Evolutionary conservation across 768 basidiomycete species (phyloP), one percentile per base, ranked within the genome.

Genomic region (Pholiota molesta): DNA sequence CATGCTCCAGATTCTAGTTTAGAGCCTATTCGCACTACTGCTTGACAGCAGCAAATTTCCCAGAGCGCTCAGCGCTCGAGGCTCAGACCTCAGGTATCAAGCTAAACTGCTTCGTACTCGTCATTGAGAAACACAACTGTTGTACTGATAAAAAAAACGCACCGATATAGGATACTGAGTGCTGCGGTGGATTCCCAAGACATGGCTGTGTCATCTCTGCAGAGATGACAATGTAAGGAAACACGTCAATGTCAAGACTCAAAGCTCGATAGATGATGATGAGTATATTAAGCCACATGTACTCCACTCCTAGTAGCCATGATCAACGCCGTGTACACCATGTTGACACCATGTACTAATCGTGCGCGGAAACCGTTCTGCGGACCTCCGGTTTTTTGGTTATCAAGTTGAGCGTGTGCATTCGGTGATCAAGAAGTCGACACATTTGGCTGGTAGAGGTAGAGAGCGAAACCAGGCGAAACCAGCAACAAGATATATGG

Each of bases 251-350:
- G 47, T 49, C 47, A 49, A 49, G 2, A n/a, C 7, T 5, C n/a
- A n/a, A n/a, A n/a, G n/a, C n/a, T 49, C 21, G 47, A 49, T 49
- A 49, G 47, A 49, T 49, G 47, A 49, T 49, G 47, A 49, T 49
- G 47, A 26, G 13, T 26, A 44, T 44, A n/a, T 44, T 19, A 44
- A 49, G 23, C 42, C 9, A 19, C 17, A n/a, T 17, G 17, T 11
- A 21, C n/a, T 14, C 17, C 42, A 44, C 9, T 16, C 7, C n/a
- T 14, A 44, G 17, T 44, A 44, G 42, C 17, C 7, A 19, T 44
- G 42, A 44, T 11, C 35, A 37, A 37, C 35, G 10, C 1, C 35
- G 35, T 37, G 35, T 7, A 31, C 31, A 31, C 31, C 31, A 31
- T 31, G 31, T 31, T 31, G 31, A 31, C 11, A 37, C 35, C 11